Evolutionary conservation across 148 eudicot genomes (phyloP), one percentile per base, ranked within the genome.

Genomic region (Chenopodium quinoa): DNA sequence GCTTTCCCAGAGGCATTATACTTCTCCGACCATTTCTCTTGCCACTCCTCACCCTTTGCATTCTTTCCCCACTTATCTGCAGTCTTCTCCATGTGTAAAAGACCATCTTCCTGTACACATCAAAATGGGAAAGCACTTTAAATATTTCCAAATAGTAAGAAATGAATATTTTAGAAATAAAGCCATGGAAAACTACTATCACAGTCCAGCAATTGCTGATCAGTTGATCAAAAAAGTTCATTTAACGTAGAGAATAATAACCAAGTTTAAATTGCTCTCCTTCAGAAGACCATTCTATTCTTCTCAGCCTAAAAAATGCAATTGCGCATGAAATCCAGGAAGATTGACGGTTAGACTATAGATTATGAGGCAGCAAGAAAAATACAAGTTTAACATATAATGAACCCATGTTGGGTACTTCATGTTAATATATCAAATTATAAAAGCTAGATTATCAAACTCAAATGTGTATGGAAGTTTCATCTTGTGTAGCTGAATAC

Each of bases 11-110:
- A 82, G 47, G 91, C 92, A 85, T 89, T 97, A 73, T 95, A 95
- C 56, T 78, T 86, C 82, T 95, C 98, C 80, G 80, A 89, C 98
- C 97, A 93, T 80, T 91, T 87, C 89, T 93, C 97, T 79, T 92
- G 96, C 98, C 97, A 95, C 79, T 93, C 97, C 2, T 79, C 89
- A 6, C 93, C 96, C 77, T 88, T 83, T 2, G 86, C 90, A 77
- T 91, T 95, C 90, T 84, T 93, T 44, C 98, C 97, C 98, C 98
- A 95, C 85, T 93, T 95, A 81, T 91, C 96, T 32, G 98, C 97
- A 69, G 92, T 93, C 87, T 95, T 95, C 89, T 91, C 96, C 64
- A 95, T 69, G 82, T 87, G 88, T 75, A 88, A 75, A 78, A 87
- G 85, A 40, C 95, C 98, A 78, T 79, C 52, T 72, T 84, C 91